Conservation (phyloP, 768 basidiomycete species). For the Thelephora ganbajun region DNA sequence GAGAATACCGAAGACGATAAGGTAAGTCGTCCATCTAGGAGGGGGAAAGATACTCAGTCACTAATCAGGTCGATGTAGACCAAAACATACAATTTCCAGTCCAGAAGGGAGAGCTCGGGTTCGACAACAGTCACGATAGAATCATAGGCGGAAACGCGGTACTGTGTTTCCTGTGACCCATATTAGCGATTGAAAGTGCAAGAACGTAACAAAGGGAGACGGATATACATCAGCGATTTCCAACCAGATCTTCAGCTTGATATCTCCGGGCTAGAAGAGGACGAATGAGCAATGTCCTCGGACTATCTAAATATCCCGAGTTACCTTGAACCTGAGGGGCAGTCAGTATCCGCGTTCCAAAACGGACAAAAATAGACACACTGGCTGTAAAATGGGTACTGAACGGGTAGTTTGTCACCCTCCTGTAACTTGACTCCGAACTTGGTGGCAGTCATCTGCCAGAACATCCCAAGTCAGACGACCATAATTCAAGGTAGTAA, state of each 20-base stretch:
- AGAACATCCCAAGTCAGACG: neutral
- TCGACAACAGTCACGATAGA: slow-evolving; percentile 69
- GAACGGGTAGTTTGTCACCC: slow-evolving; percentile 46
- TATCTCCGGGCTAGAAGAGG: slow-evolving; percentile 49
- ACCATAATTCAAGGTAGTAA: neutral
- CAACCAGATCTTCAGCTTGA: slow-evolving; percentile 63
- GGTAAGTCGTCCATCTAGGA: slow-evolving; percentile 47
- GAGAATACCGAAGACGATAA: slow-evolving; percentile 49
- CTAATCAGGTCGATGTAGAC: no score
- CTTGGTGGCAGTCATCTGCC: slow-evolving; percentile 43
- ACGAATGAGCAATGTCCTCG: neutral
- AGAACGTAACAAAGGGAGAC: neutral
- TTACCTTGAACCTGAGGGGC: slow-evolving; percentile 8
- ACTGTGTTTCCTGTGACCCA: slow-evolving; percentile 32
- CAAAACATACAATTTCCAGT: slow-evolving; percentile 58
- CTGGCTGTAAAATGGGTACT: slow-evolving; percentile 75
- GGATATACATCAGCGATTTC: slow-evolving; percentile 52
- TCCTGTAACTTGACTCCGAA: slow-evolving; percentile 40
- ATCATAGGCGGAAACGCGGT: slow-evolving; percentile 60
- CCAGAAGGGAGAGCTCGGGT: slow-evolving; percentile 63
- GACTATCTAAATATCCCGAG: slow-evolving; percentile 7
- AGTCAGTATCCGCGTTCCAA: neutral
- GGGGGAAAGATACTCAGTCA: neutral
- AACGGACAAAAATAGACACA: slow-evolving; percentile 23
- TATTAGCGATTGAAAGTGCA: neutral